Evolutionary conservation across 768 basidiomycete species (phyloP), one percentile per base, ranked within the genome.

Genomic region (Auricularia cornea): DNA sequence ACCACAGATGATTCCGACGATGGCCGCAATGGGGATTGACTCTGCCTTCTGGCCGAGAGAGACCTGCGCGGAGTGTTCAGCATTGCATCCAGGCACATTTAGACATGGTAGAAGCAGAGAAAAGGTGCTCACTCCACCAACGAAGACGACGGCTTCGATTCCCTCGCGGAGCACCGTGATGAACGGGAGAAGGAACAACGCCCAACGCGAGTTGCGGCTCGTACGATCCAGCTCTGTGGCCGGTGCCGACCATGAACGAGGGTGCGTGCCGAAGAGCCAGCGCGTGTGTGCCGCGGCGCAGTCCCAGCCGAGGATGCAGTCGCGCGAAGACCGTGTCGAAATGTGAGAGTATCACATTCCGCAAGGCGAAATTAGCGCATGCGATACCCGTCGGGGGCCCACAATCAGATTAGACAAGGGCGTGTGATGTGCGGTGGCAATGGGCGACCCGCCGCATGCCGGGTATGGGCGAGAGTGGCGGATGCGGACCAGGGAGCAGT

Each of bases 161-260:
- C 94, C 95, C 79, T 98, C 96, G 65, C 95, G 87, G 35, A 98
- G 78, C 56, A 99, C 92, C 11, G 95, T 96, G 70, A 98, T 83
- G 63, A 96, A 75, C 0, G 96, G 96, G 4, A 99, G 81, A 32
- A 95, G 69, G 79, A 99, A 92, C 56, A 99, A 81, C 0, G 87
- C 84, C 89, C 92, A 98, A 78, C 87, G 90, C 2, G 89, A 84
- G 1, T 85, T 79, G 62, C 70, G 79, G 3, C 84, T 76, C 8
- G 77, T 68, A 3, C 79, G 73, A 60, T 85, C 83, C 52, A 77
- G 79, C 23, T 78, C 84, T 78, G 63, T 63, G 54, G 56, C 40
- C 44, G 64, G n/a, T 33, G 48, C 30, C 2, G 59, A 40, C 29
- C 54, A 10, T 5, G 41, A 52, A 51, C 29, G 26, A 52, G 3